A percentile compares a stretch with the other conserved stretches of the same genome.
Conservation (phyloP, 2,329 filamentous ascomycete genomes). For the Nigrospora sphaerica region DNA sequence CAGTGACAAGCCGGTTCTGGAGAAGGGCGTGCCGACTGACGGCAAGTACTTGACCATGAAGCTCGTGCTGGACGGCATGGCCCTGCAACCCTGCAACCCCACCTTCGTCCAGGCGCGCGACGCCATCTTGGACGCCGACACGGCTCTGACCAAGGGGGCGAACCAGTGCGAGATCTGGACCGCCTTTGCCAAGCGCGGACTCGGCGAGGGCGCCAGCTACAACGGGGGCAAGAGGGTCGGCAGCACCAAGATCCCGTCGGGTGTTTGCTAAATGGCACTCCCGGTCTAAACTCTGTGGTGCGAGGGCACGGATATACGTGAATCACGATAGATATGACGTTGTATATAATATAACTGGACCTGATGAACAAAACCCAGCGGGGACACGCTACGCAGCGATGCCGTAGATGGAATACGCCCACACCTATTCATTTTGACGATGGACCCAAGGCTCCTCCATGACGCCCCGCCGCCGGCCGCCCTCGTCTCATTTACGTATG, state of each 20-base stretch:
- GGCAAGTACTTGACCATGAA: conserved; percentile 41
- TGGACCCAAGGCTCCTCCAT: no score
- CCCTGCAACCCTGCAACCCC: conserved; percentile 44
- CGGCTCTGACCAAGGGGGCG: conserved; percentile 35
- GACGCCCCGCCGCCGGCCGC: no score
- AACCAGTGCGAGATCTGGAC: conserved; percentile 42
- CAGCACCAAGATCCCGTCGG: conserved; percentile 20
- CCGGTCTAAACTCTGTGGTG: no score
- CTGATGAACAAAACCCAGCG: no score
- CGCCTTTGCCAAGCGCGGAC: conserved; percentile 42
- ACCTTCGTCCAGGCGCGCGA: conserved; percentile 39
- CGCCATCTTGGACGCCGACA: conserved; percentile 42
- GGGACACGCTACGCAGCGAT: no score
- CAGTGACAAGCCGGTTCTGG: conserved; percentile 27
- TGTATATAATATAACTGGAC: no score
- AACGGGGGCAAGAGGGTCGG: conserved; percentile 14
- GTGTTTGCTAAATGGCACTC: not conserved
- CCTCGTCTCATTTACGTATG: no score
- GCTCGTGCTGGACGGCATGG: conserved; percentile 39
- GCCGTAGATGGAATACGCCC: no score
- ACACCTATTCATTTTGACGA: no score
- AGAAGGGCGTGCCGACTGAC: conserved; percentile 36
- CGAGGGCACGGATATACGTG: no score
- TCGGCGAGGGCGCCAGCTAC: conserved; percentile 28
- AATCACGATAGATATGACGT: no score